These are phyloP conservation scores for Lophiotrema nucula DNA, from an alignment of 495 filamentous ascomycete species.

Conservation along the genomic window DNA sequence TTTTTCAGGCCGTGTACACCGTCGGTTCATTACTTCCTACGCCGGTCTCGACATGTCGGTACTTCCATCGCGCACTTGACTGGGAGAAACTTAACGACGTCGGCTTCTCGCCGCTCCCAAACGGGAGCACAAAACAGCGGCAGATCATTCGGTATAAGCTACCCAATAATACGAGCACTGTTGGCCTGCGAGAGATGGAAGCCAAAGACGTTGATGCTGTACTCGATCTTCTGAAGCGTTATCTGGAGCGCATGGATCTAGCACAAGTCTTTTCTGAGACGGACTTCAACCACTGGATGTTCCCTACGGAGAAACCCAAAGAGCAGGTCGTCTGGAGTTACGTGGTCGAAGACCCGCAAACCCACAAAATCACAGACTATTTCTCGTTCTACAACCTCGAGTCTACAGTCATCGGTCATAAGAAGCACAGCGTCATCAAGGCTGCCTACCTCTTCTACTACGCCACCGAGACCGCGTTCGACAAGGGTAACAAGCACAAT, in stretches of 20 bases:
- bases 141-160: slow-evolving; percentile 79
- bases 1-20: slow-evolving; percentile 95
- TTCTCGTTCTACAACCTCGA: slow-evolving; percentile 96
- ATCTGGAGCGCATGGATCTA: slow-evolving; percentile 75
- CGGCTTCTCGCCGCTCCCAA: slow-evolving; percentile 80
- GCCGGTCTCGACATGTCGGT: slow-evolving; percentile 86
- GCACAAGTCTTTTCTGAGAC: slow-evolving; percentile 75
- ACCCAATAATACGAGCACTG: slow-evolving; percentile 65
- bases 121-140: slow-evolving; percentile 73
- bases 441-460: slow-evolving; percentile 98
- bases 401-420: slow-evolving; percentile 78
- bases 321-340: slow-evolving; percentile 90
- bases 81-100: slow-evolving; percentile 95
- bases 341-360: slow-evolving; percentile 75
- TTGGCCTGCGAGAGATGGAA: slow-evolving; percentile 77
- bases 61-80: slow-evolving; percentile 88
- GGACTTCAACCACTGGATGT: slow-evolving; percentile 85
- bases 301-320: slow-evolving; percentile 59
- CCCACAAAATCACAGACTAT: slow-evolving; percentile 88
- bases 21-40: slow-evolving; percentile 85
- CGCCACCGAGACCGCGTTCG: slow-evolving; percentile 78
- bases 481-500: slow-evolving; percentile 44
- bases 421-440: slow-evolving; percentile 71
- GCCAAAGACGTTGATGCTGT: slow-evolving; percentile 78
- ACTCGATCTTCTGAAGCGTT: slow-evolving; percentile 69